phyloP scores from a whole-genome alignment of 2,329 filamentous ascomycete species.

The Verticillium nubilum region DNA sequence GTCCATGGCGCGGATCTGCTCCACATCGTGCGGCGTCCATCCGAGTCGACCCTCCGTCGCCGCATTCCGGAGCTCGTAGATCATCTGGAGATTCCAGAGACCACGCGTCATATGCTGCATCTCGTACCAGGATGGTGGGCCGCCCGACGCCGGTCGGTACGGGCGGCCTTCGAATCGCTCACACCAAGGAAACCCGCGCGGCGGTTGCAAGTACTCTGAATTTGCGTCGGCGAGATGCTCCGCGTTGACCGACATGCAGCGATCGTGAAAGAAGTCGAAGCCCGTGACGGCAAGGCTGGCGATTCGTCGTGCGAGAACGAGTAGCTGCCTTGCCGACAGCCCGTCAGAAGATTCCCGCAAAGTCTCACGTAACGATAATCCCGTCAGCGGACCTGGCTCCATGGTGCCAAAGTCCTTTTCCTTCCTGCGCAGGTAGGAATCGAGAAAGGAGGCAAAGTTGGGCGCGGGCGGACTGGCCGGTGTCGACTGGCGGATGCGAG shows the following conservation, averaged over 20 bases:
- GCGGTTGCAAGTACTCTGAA: background rate
- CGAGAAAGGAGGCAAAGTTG: slow-evolving; percentile 1
- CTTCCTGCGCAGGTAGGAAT: background rate
- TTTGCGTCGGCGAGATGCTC: background rate
- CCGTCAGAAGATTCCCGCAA: background rate
- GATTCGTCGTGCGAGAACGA: slow-evolving; percentile 1
- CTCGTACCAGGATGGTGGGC: slow-evolving; percentile 5
- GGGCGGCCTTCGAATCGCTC: background rate
- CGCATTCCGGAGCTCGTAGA: background rate
- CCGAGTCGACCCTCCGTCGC: background rate
- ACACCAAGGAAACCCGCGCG: background rate
- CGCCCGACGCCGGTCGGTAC: background rate
- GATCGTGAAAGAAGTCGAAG: slow-evolving; percentile 1
- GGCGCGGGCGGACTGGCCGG: background rate
- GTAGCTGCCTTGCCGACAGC: background rate
- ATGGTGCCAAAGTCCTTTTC: background rate
- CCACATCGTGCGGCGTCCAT: slow-evolving; percentile 1
- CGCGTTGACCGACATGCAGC: background rate
- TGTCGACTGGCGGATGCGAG: background rate
- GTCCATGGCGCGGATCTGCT: background rate
- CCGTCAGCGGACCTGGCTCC: background rate
- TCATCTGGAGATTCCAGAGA: slow-evolving; percentile 5
- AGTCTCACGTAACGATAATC: background rate
- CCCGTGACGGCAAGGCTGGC: background rate
- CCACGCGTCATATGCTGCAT: slow-evolving; percentile 7